Conservation (phyloP, 148 eudicot genomes). For the Vaccinium macrocarpon region DNA sequence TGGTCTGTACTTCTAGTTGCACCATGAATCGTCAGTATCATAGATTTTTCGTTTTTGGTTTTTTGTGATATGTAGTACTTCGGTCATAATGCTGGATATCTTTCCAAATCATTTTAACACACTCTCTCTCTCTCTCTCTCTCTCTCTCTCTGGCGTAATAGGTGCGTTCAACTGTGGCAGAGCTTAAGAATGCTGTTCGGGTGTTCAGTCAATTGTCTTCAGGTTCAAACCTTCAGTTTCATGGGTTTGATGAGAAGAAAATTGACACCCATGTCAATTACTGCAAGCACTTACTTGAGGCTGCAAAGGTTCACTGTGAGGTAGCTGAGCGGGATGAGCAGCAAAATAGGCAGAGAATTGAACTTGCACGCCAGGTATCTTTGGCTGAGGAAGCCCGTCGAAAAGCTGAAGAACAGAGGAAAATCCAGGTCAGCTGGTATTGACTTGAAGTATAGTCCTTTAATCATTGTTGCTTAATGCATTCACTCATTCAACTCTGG, state of each 20-base stretch:
- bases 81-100: neutral
- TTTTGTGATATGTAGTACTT: neutral
- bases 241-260: conserved; percentile 97
- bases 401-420: conserved; percentile 89
- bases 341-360: conserved; percentile 66
- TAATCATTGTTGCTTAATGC: conserved; percentile 7
- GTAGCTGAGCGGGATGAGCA: conserved; percentile 92
- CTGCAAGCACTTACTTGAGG: conserved; percentile 84
- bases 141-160: conserved; percentile 19
- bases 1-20: neutral
- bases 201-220: conserved; percentile 83
- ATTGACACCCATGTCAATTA: conserved; percentile 94
- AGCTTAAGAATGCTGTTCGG: conserved; percentile 86
- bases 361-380: conserved; percentile 84
- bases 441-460: neutral
- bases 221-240: conserved; percentile 71
- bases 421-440: conserved; percentile 56
- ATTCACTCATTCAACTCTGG: conserved; percentile 23
- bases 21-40: neutral
- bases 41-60: no score
- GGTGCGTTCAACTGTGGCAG: conserved; percentile 87
- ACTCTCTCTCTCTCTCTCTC: neutral
- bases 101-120: neutral
- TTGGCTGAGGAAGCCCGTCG: conserved; percentile 90
- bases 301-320: conserved; percentile 81